Base-by-base conservation (phyloP, 2,329 filamentous ascomycete genomes). In the Nectriaceae sp. region DNA sequence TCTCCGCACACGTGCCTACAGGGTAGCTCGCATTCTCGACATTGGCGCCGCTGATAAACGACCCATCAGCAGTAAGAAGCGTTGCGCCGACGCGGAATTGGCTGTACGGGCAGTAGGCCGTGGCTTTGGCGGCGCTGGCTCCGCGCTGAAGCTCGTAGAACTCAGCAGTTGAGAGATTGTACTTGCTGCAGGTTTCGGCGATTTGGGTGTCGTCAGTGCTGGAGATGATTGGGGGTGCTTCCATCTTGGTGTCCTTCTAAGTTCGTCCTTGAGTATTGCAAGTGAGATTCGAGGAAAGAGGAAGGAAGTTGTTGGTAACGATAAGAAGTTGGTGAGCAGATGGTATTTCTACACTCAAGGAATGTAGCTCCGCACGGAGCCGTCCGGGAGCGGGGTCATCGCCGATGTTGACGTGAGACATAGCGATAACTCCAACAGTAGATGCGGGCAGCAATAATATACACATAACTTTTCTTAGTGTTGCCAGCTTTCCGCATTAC, bases 21-120 rank as follows among this genome's bases (percentile, higher is more conserved):
- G 94, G 93, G 67, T 96, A 97, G 21, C 88, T 77, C 1, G 90
- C 92, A 67, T 97, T 97, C 74, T 99, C 94, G 53, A 97, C 84
- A 66, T 96, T 96, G 54, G 89, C 91, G 46, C 94, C 94, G 40
- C 59, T 56, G 41, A 67, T 63, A 41, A 66, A 53, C 43, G 60
- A 55, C 3, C 78, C 80, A 22, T 76, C 70, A 11, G 69, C 64
- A 31, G 67, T 67, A 53, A 97, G 83, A 52, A 97, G 72, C 26
- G 88, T 85, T 42, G 89, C 87, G 54, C 94, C 94, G 53, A 99
- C 94, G 55, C 86, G 89, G 78, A 97, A 99, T 51, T 87, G 81
- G 62, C 90, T 95, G 77, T 97, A 96, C 3, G 89, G 91, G 82
- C 91, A 96, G 74, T 97, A 96, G 29, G 93, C 91, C 45, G 76